Evolutionary conservation across 495 filamentous ascomycete genomes (phyloP), one percentile per base, ranked within the genome.

Genomic region (Pyronema omphalodes): DNA sequence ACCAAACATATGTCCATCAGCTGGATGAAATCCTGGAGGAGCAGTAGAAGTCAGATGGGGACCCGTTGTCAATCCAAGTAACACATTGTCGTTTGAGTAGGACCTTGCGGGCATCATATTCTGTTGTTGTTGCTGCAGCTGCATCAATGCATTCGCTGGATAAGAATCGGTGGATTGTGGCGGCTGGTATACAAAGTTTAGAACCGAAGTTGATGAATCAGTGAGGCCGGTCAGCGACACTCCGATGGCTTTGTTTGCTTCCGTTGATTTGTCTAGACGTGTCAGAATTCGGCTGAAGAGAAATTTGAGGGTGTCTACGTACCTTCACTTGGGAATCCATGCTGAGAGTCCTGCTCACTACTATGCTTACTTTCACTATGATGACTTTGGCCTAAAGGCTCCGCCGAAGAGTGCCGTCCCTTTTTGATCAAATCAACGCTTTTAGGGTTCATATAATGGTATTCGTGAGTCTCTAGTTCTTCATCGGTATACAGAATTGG

Each of bases 401-500:
- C 44, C n/a, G 7, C 17, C 23, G 18, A 14, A 9, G 9, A 15
- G 9, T 47, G 3, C 1, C 44, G 44, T 23, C 11, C 15, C 15
- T 19, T n/a, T 23, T 47, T 47, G 7, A 47, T n/a, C 9, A 47
- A 19, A 47, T 23, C 18, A 9, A 14, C 3, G 17, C 3, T 19
- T 47, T 47, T 47, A 37, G 55, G 57, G 37, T 57, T 60, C 67
- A 46, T 57, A 18, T 34, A 55, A 54, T 56, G 67, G 41, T 68
- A 59, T 58, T 72, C 72, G 0, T 77, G 72, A 51, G 76, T 80
- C 62, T 86, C 81, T 66, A 83, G 83, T 60, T 93, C 85, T 60
- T 88, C 84, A 29, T 70, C 74, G 0, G 82, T 84, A 58, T 82
- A 88, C 1, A 86, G 76, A 51, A 89, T 74, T 9, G 83, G 85